phyloP scores from a whole-genome alignment of 2,329 filamentous ascomycete species.

The Verticillium longisporum region DNA sequence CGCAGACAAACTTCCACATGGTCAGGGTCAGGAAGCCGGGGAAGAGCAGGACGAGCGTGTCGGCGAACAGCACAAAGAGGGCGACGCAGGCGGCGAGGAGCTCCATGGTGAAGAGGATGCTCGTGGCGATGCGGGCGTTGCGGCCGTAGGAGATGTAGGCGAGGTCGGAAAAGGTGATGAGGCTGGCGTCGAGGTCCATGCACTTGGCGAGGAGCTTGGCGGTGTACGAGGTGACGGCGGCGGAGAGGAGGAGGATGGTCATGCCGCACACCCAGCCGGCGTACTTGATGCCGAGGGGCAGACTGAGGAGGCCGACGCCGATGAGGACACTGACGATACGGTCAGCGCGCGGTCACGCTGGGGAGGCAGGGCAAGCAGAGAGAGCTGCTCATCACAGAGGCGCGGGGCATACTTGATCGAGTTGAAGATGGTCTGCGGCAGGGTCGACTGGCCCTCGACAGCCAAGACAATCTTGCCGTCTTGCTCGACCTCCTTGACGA shows the following conservation, averaged over 20 bases:
- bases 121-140: constrained; percentile 73
- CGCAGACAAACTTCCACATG: constrained; percentile 81
- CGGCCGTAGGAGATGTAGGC: constrained; percentile 87
- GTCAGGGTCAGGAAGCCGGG: constrained; percentile 58
- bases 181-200: constrained; percentile 73
- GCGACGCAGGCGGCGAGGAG: constrained; percentile 84
- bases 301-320: constrained; percentile 79
- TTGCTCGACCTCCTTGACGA: constrained; percentile 86
- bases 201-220: constrained; percentile 80
- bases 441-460: constrained; percentile 87
- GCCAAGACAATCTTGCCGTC: constrained; percentile 79
- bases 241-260: constrained; percentile 65
- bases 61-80: constrained; percentile 85
- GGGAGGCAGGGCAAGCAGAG: background rate
- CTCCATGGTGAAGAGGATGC: constrained; percentile 81
- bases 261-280: constrained; percentile 84
- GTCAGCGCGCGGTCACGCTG: too few relatives aligned
- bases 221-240: constrained; percentile 75
- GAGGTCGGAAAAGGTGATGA: constrained; percentile 92
- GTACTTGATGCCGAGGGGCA: constrained; percentile 83
- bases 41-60: constrained; percentile 75
- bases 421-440: constrained; percentile 95
- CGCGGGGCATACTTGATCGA: constrained; percentile 68
- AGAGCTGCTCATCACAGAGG: too few relatives aligned
- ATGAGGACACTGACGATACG: constrained; percentile 58